Percentiles rank a stretch among this genome's conserved stretches.
Evolutionary conservation across 1,284 basidiomycete genomes (phyloP).

Genomic region (Marasmius sp.): DNA sequence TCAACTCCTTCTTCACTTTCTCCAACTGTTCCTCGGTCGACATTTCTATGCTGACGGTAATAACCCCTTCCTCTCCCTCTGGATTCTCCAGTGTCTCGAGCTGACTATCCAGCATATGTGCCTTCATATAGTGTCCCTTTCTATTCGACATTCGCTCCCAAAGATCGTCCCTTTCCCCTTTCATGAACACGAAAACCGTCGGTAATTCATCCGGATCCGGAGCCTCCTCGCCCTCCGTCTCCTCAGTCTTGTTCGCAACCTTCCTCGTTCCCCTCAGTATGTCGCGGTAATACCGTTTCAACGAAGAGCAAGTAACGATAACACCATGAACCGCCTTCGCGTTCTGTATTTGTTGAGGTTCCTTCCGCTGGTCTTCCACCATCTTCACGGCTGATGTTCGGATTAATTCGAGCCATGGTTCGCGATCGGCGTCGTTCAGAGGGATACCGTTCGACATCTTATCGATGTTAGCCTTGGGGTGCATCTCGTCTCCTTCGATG

Average conservation of each 20-base stretch:
- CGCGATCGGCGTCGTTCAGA: conserved; percentile 79
- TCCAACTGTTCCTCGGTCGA: conserved; percentile 59
- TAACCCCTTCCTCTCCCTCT: conserved; percentile 65
- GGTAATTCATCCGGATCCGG: conserved; percentile 35
- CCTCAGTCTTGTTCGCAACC: conserved; percentile 26
- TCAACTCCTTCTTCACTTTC: conserved; percentile 36
- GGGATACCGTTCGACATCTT: conserved; percentile 88
- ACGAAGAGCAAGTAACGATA: conserved; percentile 85
- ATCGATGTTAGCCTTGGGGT: conserved; percentile 78
- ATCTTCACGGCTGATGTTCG: conserved; percentile 61
- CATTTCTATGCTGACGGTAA: conserved; percentile 61
- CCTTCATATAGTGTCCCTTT: conserved; percentile 88
- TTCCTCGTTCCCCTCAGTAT: conserved; percentile 63
- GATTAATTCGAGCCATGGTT: conserved; percentile 83
- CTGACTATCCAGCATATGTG: conserved; percentile 86
- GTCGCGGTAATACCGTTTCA: conserved; percentile 82
- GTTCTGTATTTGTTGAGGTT: conserved; percentile 16
- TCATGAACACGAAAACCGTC: conserved; percentile 84
- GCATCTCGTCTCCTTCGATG: conserved; percentile 89
- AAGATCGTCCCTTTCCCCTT: conserved; percentile 66
- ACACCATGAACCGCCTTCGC: conserved; percentile 41
- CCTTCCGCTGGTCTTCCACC: conserved; percentile 39
- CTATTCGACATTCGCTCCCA: conserved; percentile 71
- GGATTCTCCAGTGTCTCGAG: conserved; percentile 80
- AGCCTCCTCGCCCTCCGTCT: conserved; percentile 24